phyloP scores from a whole-genome alignment of 228 moss, liverwort and hornwort genomes.

The Sphagnum fallax region DNA sequence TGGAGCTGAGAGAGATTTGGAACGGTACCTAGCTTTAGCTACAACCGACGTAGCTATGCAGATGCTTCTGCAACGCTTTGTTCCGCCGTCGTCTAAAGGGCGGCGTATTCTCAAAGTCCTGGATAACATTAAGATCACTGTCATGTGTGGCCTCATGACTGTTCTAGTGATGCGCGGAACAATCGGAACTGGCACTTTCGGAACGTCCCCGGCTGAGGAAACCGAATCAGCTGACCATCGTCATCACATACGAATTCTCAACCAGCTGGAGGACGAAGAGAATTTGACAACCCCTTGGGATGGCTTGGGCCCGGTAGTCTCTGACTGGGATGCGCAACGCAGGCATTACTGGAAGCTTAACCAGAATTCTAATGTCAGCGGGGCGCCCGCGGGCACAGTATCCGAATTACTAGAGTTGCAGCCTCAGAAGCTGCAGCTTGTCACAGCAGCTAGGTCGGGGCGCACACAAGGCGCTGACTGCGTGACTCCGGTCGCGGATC shows the following conservation, averaged over 20 bases:
- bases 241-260: neutral
- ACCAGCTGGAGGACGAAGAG: constrained; percentile 10
- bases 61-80: too few species aligned
- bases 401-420: neutral
- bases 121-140: constrained; percentile 24
- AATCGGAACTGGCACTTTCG: constrained; percentile 28
- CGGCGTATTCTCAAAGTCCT: constrained; percentile 19
- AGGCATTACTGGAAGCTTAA: constrained; percentile 21
- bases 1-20: too few species aligned
- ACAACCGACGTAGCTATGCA: too few species aligned
- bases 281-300: constrained; percentile 18
- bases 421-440: constrained; percentile 18
- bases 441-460: constrained; percentile 4
- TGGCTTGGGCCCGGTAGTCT: constrained; percentile 22
- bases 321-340: constrained; percentile 21
- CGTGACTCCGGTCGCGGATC: constrained; percentile 27
- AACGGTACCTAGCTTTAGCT: too few species aligned
- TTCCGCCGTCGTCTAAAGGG: constrained; percentile 15
- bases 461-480: constrained; percentile 27
- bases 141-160: constrained; percentile 33
- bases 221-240: constrained; percentile 1
- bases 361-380: constrained; percentile 6
- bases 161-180: constrained; percentile 25
- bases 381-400: neutral
- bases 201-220: constrained; percentile 23